Evolutionary conservation across 306 rosid species (phyloP).

Genomic region (Sesbania bispinosa): DNA sequence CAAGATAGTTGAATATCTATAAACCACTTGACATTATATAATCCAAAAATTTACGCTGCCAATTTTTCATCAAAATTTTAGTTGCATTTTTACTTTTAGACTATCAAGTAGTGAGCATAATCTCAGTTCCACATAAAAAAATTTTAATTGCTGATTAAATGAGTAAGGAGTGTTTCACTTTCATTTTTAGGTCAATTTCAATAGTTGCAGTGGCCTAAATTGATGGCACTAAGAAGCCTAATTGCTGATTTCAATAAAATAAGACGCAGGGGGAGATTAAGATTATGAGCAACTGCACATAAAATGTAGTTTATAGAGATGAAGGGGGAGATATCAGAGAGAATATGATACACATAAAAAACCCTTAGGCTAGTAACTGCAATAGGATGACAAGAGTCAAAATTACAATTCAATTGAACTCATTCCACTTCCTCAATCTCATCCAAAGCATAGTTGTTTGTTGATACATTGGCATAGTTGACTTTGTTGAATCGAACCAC

Average conservation of each 20-base stretch:
- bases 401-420: conserved; percentile 35
- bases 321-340: conserved; percentile 36
- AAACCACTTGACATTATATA: neutral
- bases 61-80: neutral
- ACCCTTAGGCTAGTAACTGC: conserved; percentile 32
- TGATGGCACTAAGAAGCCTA: neutral
- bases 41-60: neutral
- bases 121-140: neutral
- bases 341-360: conserved; percentile 45
- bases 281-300: conserved; percentile 25
- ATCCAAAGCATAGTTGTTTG: conserved; percentile 90
- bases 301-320: conserved; percentile 25
- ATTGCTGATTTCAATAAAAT: neutral
- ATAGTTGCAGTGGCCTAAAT: neutral
- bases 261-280: neutral
- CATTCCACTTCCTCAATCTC: conserved; percentile 68
- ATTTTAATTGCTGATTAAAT: too few relatives aligned
- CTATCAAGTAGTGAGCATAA: neutral
- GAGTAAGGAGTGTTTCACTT: too few relatives aligned
- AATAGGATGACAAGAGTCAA: conserved; percentile 43
- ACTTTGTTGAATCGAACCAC: conserved; percentile 86
- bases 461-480: conserved; percentile 82
- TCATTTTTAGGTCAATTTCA: too few relatives aligned
- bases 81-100: neutral
- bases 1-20: neutral